Conservation (phyloP, 2,329 filamentous ascomycete genomes). For the Alternaria novae-zelandiae region DNA sequence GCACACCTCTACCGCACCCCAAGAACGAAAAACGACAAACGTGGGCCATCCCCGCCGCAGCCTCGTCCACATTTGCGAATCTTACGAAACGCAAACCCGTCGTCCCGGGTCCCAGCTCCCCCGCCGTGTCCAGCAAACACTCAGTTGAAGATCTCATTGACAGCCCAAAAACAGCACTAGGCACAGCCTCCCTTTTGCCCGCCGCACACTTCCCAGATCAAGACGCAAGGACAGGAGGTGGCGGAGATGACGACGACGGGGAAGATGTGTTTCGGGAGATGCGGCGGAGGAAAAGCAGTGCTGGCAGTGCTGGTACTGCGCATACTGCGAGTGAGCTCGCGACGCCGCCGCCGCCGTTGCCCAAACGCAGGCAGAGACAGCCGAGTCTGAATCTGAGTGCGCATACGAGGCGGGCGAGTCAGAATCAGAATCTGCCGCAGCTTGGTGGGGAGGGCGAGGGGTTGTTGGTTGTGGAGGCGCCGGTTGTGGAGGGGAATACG, state of each 20-base stretch:
- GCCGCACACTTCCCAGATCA: constrained; percentile 8
- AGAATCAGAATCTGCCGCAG: background rate
- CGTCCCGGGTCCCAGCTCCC: background rate
- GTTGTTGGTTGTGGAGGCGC: constrained; percentile 42
- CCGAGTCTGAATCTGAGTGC: constrained; percentile 23
- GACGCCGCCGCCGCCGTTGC: constrained; percentile 53
- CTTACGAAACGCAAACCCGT: constrained; percentile 71
- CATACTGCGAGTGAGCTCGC: constrained; percentile 9
- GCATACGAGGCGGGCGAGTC: constrained; percentile 9
- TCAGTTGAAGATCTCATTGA: constrained; percentile 15
- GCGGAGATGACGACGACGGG: constrained; percentile 5
- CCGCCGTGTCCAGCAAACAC: constrained; percentile 6
- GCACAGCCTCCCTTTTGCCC: constrained; percentile 7
- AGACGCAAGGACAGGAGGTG: background rate
- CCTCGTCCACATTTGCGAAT: constrained; percentile 39
- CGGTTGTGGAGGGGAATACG: constrained; percentile 12
- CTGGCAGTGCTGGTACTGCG: background rate
- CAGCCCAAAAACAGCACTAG: constrained; percentile 1
- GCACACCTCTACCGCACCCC: constrained; percentile 75
- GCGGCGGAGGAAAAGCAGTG: constrained; percentile 8
- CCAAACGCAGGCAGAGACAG: constrained; percentile 53
- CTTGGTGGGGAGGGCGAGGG: constrained; percentile 18
- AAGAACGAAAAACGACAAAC: constrained; percentile 60
- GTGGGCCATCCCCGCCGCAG: constrained; percentile 58
- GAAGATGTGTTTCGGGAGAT: constrained; percentile 19